These are phyloP conservation scores for Stagonosporopsis cucurbitacearum DNA, from an alignment of 2,329 filamentous ascomycete genomes.

Conservation along the genomic window DNA sequence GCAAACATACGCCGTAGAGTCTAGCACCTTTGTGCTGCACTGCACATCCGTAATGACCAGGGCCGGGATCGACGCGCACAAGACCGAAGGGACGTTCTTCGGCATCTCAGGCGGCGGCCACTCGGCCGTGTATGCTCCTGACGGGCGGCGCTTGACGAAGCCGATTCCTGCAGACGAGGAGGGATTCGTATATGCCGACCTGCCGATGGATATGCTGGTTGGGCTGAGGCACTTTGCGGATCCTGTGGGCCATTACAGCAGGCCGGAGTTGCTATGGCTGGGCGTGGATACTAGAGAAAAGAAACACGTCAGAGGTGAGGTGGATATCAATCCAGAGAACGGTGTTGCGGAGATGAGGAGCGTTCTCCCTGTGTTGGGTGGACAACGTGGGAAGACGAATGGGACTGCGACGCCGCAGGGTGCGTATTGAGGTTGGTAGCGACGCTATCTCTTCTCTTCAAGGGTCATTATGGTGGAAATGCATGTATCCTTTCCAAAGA, in stretches of 20 bases:
- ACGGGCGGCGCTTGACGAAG: constrained; percentile 56
- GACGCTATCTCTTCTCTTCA: background rate
- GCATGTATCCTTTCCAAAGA: background rate
- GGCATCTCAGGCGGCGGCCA: constrained; percentile 53
- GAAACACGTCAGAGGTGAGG: constrained; percentile 28
- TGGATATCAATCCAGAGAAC: constrained; percentile 1
- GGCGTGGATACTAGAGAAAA: constrained; percentile 50
- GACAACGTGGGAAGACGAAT: background rate
- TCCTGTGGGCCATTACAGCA: constrained; percentile 57
- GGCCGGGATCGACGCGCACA: constrained; percentile 53
- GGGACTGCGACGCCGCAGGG: background rate
- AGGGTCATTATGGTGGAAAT: background rate
- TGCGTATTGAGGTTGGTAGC: background rate
- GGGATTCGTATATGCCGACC: constrained; percentile 59
- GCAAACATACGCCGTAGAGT: constrained; percentile 64
- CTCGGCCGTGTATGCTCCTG: constrained; percentile 53
- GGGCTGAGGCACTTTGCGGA: constrained; percentile 55
- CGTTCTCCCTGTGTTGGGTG: background rate
- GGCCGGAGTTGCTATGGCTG: constrained; percentile 61
- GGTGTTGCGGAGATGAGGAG: background rate
- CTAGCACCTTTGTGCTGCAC: constrained; percentile 62
- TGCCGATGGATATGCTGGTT: constrained; percentile 56
- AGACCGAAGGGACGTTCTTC: constrained; percentile 52
- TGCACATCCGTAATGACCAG: constrained; percentile 57
- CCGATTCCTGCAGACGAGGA: constrained; percentile 52